phyloP scores from a whole-genome alignment of 192 early-diverging fungal species.

The Backusella morwellensis region DNA sequence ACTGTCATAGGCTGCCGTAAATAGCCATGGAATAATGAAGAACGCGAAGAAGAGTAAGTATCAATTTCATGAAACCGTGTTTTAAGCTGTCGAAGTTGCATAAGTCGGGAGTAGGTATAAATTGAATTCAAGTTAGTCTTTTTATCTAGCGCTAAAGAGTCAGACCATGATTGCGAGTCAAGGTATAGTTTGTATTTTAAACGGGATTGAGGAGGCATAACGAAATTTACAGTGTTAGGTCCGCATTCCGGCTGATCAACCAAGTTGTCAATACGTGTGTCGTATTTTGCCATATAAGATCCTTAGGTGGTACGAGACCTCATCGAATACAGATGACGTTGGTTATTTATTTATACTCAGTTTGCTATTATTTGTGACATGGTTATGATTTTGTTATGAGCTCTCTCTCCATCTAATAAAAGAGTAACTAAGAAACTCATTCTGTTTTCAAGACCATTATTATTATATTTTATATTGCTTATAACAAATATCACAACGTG shows the following conservation, averaged over 20 bases:
- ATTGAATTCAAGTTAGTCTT: neutral
- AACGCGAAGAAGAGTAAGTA: neutral
- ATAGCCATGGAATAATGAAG: conserved; percentile 2
- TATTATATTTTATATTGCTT: too few relatives aligned
- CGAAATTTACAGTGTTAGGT: neutral
- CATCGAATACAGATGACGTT: too few relatives aligned
- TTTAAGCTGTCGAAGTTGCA: conserved; percentile 1
- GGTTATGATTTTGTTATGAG: too few relatives aligned
- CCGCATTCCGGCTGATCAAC: neutral
- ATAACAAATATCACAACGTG: too few relatives aligned
- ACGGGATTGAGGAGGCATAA: neutral
- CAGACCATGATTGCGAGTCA: neutral
- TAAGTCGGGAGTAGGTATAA: neutral
- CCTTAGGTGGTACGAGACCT: too few relatives aligned
- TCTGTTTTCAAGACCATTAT: too few relatives aligned
- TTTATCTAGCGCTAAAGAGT: neutral
- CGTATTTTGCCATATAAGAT: too few relatives aligned
- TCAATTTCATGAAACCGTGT: neutral
- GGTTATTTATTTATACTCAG: too few relatives aligned
- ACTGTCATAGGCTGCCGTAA: neutral
- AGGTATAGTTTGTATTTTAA: neutral
- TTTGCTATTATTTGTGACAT: too few relatives aligned
- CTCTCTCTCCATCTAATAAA: too few relatives aligned
- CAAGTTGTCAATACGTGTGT: neutral
- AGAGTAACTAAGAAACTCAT: too few relatives aligned